Evolutionary conservation across 495 filamentous ascomycete genomes (phyloP), one percentile per base, ranked within the genome.

Genomic region (Chaetomium tenue): DNA sequence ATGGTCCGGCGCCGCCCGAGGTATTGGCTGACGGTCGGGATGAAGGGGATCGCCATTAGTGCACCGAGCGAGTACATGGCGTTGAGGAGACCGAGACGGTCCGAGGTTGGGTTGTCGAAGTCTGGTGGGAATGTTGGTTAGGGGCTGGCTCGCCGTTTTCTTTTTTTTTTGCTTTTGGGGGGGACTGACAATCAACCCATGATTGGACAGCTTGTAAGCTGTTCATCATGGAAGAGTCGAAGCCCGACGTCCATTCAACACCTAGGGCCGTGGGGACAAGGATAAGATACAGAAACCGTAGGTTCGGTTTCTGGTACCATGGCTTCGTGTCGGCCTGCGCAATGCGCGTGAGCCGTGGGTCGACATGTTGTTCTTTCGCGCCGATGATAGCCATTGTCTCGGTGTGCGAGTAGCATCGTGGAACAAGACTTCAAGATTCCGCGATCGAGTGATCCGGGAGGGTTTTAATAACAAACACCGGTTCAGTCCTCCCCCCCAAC

Each of bases 241-340:
- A 88, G 5, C 86, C 85, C 20, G 85, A 88, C 0, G 87, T 89
- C 77, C 86, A 84, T 71, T 88, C 87, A 53, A 87, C 83, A 5
- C 87, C 88, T 72, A 89, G 82, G 60, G 79, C 84, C 0, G 85
- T 82, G 5, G 86, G 86, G 65, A 88, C 81, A 66, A 90, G 77
- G 40, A 88, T 68, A n/a, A 87, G 69, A 68, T 90, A 90, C 40
- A 90, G 76, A 46, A 68, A 63, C 61, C 87, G 77, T 39, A 90
- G 76, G 71, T 90, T 88, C 0, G 77, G 80, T 71, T 89, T 89
- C 64, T 79, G 78, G 72, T 86, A 88, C 87, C 86, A 87, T 61
- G 72, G 71, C 2, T 81, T 74, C 26, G 71, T 82, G 68, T 85
- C 83, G 63, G 81, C 78, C 39, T 79, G 70, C 13, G 78, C 78